phyloP scores from a whole-genome alignment of 192 early-diverging fungal genomes.

The Piromyces sp. region DNA sequence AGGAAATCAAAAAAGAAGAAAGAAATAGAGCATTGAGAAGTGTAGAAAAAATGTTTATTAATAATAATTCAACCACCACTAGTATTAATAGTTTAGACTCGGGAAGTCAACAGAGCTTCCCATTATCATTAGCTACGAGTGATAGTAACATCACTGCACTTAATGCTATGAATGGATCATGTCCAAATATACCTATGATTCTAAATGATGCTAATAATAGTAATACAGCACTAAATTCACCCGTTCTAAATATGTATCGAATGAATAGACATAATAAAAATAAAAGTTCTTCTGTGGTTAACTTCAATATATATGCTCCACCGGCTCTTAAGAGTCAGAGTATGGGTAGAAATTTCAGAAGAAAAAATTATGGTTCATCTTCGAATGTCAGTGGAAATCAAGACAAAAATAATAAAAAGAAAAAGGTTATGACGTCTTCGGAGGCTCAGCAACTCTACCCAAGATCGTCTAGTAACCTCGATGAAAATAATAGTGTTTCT shows the following conservation, averaged over 20 bases:
- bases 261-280: neutral
- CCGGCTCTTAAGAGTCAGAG: neutral
- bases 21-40: neutral
- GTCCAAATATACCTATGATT: neutral
- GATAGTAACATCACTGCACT: neutral
- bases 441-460: neutral
- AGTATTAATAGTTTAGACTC: neutral
- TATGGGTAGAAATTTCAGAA: neutral
- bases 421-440: neutral
- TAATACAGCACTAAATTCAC: neutral
- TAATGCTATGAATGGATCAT: neutral
- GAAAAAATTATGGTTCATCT: neutral
- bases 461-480: neutral
- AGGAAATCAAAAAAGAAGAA: neutral
- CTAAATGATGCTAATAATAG: neutral
- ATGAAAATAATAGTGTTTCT: neutral
- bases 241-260: neutral
- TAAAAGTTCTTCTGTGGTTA: neutral
- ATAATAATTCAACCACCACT: neutral
- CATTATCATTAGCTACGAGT: neutral
- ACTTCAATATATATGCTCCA: neutral
- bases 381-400: neutral
- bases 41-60: neutral
- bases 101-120: neutral
- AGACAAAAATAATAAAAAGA: neutral